Conservation (phyloP, 1,139 yeast species). For the Yarrowia galli region DNA sequence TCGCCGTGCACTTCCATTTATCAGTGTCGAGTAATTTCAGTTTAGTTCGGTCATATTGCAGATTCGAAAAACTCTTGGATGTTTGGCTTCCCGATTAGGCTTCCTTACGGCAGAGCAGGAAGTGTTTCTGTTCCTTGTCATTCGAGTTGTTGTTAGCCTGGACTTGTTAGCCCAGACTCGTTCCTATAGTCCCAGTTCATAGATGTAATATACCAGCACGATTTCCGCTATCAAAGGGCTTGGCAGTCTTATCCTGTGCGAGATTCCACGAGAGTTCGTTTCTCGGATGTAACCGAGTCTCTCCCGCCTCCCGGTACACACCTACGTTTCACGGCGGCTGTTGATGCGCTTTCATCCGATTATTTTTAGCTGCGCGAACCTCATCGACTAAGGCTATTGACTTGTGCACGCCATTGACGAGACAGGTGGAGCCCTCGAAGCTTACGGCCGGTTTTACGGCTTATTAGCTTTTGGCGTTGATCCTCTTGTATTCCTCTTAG, state of each 20-base stretch:
- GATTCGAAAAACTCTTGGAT: constrained; percentile 2
- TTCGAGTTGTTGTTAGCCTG: neutral
- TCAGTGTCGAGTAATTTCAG: constrained; percentile 15
- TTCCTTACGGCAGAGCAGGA: neutral
- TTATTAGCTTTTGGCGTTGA: neutral
- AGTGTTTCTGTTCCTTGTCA: neutral
- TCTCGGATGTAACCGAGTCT: too few relatives aligned
- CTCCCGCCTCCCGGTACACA: neutral
- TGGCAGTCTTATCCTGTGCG: too few relatives aligned
- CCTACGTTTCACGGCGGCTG: neutral
- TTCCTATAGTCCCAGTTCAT: too few relatives aligned
- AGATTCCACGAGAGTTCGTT: too few relatives aligned
- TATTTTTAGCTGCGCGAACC: constrained; percentile 16
- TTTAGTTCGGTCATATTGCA: constrained; percentile 13
- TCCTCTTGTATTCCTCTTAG: neutral
- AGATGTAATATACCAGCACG: neutral
- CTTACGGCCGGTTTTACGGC: constrained; percentile 7
- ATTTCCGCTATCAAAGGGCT: too few relatives aligned
- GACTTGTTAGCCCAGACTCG: too few relatives aligned
- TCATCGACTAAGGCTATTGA: neutral
- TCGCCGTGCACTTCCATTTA: neutral
- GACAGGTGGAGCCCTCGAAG: constrained; percentile 26
- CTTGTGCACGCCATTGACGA: neutral
- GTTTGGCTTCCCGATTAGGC: constrained; percentile 28
- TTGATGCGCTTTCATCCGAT: neutral